A percentile compares a stretch with the other conserved stretches of the same genome.
Conservation (phyloP, 164 flowering plant species). For the Pachysandra terminalis region DNA sequence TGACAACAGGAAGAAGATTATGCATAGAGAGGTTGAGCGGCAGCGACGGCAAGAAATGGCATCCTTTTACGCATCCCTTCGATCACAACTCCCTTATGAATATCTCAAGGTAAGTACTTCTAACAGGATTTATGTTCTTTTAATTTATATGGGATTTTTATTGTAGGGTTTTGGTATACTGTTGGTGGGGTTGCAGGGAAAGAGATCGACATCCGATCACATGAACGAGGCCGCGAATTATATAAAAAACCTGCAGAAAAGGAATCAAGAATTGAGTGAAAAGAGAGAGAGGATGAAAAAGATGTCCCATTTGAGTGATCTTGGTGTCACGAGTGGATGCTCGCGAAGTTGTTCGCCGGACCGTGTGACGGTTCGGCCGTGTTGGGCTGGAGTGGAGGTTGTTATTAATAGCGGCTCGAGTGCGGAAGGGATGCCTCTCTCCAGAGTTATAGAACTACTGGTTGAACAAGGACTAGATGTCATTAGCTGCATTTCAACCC, state of each 20-base stretch:
- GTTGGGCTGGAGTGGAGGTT: conserved; percentile 27
- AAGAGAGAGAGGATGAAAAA: conserved; percentile 33
- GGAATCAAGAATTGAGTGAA: conserved; percentile 27
- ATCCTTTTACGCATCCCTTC: conserved; percentile 21
- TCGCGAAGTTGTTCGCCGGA: neutral
- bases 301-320: neutral
- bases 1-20: conserved; percentile 17
- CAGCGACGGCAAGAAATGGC: conserved; percentile 35
- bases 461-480: conserved; percentile 26
- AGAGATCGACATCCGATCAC: conserved; percentile 41
- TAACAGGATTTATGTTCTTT: no score
- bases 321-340: neutral
- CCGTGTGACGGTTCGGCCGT: conserved; percentile 14
- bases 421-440: conserved; percentile 17
- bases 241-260: conserved; percentile 27
- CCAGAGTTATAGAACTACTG: conserved; percentile 24
- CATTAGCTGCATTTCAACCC: conserved; percentile 21
- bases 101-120: conserved; percentile 25
- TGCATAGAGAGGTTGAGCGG: conserved; percentile 27
- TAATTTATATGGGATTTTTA: no score
- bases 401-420: conserved; percentile 8
- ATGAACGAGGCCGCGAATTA: conserved; percentile 41
- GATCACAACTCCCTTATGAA: conserved; percentile 35
- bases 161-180: conserved; percentile 4
- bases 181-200: conserved; percentile 32